Evolutionary conservation across 179 eudicot species (phyloP), one percentile per base, ranked within the genome.

Genomic region (Sideroxylon spinosum): DNA sequence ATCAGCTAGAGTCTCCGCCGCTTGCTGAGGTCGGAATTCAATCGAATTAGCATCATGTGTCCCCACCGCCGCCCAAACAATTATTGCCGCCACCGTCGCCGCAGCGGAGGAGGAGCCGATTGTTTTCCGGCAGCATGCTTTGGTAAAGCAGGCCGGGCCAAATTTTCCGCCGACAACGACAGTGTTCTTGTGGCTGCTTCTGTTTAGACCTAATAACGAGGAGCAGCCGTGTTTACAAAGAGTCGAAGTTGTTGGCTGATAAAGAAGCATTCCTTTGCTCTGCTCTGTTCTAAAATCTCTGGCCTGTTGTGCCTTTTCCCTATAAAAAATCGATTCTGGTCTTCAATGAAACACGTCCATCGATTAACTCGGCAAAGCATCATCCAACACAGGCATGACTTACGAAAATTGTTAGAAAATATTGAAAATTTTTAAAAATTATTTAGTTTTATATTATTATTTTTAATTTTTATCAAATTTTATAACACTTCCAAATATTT

Each of bases 1-100:
- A 74, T 93, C 89, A 6, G 88, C 78, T 6, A 93, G 80, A 17
- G 93, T 92, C 79, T 92, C 97, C 44, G 44, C 50, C 23, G 61
- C 14, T 78, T 57, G 13, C 20, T 49, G 76, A 11, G 44, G 13
- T 49, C 68, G 79, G n/a, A 66, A 16, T 7, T 74, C 76, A n/a
- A 71, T 37, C 28, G 79, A 82, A 37, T 37, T 78, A 16, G 86
- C 76, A 9, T 66, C 77, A 19, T 73, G n/a, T 52, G 56, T 52
- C 12, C 56, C 48, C 26, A 8, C 70, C 65, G 64, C 62, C 7
- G 29, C 79, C 7, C 68, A 80, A 13, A 81, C 7, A 70, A 81
- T 63, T 29, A 82, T 14, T 10, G 75, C 71, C 0, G 65, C 74
- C 10, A 80, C 71, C 0, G 79, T 79, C 57, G 83, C 81, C 2